Evolutionary conservation across 2,329 filamentous ascomycete species (phyloP).

Genomic region (Talaromyces pinophilus): DNA sequence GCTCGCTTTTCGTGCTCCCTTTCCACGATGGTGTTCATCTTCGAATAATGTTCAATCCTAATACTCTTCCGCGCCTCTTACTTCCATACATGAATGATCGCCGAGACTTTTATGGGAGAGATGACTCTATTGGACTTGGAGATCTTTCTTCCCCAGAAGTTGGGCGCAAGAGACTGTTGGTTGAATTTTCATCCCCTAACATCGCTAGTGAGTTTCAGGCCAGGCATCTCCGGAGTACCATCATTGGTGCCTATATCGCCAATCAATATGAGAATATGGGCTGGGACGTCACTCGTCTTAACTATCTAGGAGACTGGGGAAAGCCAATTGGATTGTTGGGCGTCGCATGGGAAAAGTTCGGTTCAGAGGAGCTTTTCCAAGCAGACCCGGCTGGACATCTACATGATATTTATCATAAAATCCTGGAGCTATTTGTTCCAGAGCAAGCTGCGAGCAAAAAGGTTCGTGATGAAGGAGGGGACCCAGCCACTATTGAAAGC

Average conservation of each 20-base stretch:
- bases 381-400: slow-evolving; percentile 79
- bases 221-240: slow-evolving; percentile 73
- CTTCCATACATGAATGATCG: neutral
- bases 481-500: neutral
- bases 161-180: slow-evolving; percentile 28
- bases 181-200: slow-evolving; percentile 84
- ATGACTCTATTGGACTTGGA: neutral
- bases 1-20: neutral
- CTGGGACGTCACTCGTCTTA: slow-evolving; percentile 52
- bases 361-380: slow-evolving; percentile 64
- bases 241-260: slow-evolving; percentile 71
- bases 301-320: slow-evolving; percentile 79
- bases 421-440: slow-evolving; percentile 48
- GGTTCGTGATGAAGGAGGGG: neutral
- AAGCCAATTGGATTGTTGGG: slow-evolving; percentile 61
- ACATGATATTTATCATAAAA: slow-evolving; percentile 78
- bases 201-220: slow-evolving; percentile 82
- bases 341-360: slow-evolving; percentile 73
- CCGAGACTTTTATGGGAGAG: neutral
- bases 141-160: neutral
- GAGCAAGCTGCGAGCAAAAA: slow-evolving; percentile 14
- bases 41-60: slow-evolving; percentile 3
- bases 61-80: neutral
- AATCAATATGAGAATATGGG: slow-evolving; percentile 69
- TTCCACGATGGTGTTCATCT: neutral